Conservation (phyloP, 306 rosid species). For the Cicer arietinum region DNA sequence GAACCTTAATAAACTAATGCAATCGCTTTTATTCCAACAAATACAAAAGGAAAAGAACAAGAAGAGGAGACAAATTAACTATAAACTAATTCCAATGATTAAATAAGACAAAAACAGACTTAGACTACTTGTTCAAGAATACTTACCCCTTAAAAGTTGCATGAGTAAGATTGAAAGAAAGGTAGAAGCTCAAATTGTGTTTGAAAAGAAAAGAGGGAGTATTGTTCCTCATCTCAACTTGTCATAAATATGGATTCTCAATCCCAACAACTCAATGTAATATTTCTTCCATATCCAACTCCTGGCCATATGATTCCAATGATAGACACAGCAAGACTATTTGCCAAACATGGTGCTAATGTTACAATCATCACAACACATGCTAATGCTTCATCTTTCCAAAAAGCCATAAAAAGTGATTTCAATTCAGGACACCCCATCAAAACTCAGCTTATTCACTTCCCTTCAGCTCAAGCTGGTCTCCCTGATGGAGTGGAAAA, state of each 20-base stretch:
- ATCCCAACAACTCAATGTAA: slow-evolving; percentile 17
- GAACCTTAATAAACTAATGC: neutral
- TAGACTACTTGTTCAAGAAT: too few species aligned
- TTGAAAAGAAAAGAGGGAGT: too few species aligned
- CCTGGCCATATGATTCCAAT: slow-evolving; percentile 49
- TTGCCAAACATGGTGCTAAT: slow-evolving; percentile 45
- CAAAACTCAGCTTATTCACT: slow-evolving; percentile 34
- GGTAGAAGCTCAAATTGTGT: too few species aligned
- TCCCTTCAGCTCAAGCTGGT: slow-evolving; percentile 45
- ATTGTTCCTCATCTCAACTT: too few species aligned
- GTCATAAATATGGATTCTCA: slow-evolving; percentile 1
- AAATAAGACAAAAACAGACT: too few species aligned
- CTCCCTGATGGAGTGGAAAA: slow-evolving; percentile 47
- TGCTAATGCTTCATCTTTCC: slow-evolving; percentile 45
- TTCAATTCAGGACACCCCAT: slow-evolving; percentile 30
- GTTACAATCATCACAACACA: slow-evolving; percentile 45
- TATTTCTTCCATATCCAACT: slow-evolving; percentile 42
- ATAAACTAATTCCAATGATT: neutral
- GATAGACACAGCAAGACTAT: slow-evolving; percentile 46
- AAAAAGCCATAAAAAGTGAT: slow-evolving; percentile 41
- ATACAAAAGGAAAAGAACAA: neutral
- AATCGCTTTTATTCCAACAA: neutral
- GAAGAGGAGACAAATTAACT: neutral
- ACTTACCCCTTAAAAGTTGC: too few species aligned
- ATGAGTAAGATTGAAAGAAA: too few species aligned